Conservation (phyloP, 805 yeast genomes). For the Pichia deserticola region DNA sequence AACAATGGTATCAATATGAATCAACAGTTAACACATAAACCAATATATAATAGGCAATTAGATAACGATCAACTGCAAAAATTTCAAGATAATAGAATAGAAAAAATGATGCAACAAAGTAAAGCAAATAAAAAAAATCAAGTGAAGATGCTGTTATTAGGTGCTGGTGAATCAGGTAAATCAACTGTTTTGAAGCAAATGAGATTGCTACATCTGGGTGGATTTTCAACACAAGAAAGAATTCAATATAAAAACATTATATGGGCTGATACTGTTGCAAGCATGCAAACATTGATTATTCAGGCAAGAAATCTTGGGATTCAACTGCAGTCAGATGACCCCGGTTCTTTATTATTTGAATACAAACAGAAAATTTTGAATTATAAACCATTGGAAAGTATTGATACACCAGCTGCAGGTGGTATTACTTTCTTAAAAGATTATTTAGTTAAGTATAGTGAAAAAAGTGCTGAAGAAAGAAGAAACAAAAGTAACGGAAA, state of each 20-base stretch:
- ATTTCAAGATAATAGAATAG: constrained; percentile 34
- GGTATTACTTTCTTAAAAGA: constrained; percentile 56
- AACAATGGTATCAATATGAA: neutral
- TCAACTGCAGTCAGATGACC: constrained; percentile 56
- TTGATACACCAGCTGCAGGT: constrained; percentile 62
- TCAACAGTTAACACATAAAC: neutral
- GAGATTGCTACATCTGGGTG: constrained; percentile 77
- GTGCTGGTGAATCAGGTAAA: constrained; percentile 94
- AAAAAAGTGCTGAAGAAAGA: constrained; percentile 44
- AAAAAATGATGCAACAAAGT: constrained; percentile 47
- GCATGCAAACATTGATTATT: constrained; percentile 71
- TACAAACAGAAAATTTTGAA: constrained; percentile 45
- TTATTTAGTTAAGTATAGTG: constrained; percentile 55
- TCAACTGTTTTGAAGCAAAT: constrained; percentile 88
- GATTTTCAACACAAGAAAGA: constrained; percentile 75
- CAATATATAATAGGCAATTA: constrained; percentile 14
- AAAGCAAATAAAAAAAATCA: constrained; percentile 50
- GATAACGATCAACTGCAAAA: constrained; percentile 19
- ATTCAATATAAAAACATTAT: constrained; percentile 76
- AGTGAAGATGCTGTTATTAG: constrained; percentile 68
- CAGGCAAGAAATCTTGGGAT: constrained; percentile 66
- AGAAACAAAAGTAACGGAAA: constrained; percentile 48
- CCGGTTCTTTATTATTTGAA: constrained; percentile 37
- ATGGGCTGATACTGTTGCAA: constrained; percentile 86
- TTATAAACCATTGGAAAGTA: constrained; percentile 51